Base-by-base conservation (phyloP, 106 monocot genomes). In the Acorus gramineus region DNA sequence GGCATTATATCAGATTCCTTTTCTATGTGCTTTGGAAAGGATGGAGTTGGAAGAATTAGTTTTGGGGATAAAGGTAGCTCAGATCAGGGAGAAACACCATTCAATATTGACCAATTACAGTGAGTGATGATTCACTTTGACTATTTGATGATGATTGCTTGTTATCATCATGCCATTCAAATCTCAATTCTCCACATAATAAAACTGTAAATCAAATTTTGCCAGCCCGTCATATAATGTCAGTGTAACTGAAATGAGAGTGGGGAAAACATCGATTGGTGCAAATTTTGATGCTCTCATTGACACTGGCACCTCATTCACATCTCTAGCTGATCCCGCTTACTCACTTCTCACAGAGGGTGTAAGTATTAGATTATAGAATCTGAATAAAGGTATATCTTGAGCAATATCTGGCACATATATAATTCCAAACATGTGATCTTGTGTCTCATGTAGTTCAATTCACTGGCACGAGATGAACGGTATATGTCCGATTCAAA, bases 281-380 rank as follows among this genome's bases (percentile, higher is more conserved):
- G 59, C 66, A 56, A 65, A 51, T 11, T 83, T 87, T 63, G 77
- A 56, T 76, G 82, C 81, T 69, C 49, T 96, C 55, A 74, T 96
- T 69, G 96, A 96, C 55, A 83, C 96, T 10, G 96, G 96, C 42
- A 96, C 96, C 28, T 96, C 96, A 50, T 91, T 88, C 82, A 88
- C 96, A 53, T 74, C 71, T 44, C 62, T 96, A 56, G 69, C 83
- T 13, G 96, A 91, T 81, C 96, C 96, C 14, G 74, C 79, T 59
- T 96, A 96, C 64, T 75, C 79, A 3, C 47, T 56, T 9, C 55
- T 96, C 55, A 51, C 85, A 63, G 68, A 65, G 4, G 81, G 63
- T 53, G 91, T 96, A 75, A 73, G 96, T 67, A 57, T 28, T 59
- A 47, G 52, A 50, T 11, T 46, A 50, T 43, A 47, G 47, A 50